Conservation (phyloP, 768 basidiomycete genomes). For the Pulveroboletus frians region DNA sequence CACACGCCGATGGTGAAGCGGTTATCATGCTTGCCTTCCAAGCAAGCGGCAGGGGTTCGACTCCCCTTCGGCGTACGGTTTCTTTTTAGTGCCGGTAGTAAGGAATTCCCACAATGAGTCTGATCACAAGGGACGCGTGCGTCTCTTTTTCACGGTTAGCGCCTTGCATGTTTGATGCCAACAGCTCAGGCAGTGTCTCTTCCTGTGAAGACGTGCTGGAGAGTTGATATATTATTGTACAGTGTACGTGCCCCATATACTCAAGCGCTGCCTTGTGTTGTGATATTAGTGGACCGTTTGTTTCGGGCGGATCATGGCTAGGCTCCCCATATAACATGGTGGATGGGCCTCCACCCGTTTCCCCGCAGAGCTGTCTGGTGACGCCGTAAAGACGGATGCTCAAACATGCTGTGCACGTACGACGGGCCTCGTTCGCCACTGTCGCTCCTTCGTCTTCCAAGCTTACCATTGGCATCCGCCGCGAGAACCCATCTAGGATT, state of each 20-base stretch:
- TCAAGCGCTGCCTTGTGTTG: background rate
- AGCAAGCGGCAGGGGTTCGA: constrained; percentile 73
- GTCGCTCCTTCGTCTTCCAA: constrained; percentile 18
- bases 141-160: too few relatives aligned
- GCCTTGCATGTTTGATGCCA: background rate
- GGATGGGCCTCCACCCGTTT: too few relatives aligned
- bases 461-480: constrained; percentile 53
- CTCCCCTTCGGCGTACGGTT: constrained; percentile 52
- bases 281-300: background rate
- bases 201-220: background rate
- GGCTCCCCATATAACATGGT: constrained; percentile 1
- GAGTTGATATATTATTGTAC: background rate
- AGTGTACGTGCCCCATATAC: background rate
- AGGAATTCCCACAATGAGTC: background rate
- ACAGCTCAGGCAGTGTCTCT: background rate
- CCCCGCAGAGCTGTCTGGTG: background rate
- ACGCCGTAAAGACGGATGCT: constrained; percentile 12
- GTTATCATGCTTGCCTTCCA: constrained; percentile 94
- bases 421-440: constrained; percentile 22
- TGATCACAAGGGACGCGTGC: too few relatives aligned
- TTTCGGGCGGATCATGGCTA: constrained; percentile 16
- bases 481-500: constrained; percentile 73
- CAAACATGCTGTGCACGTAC: constrained; percentile 16
- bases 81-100: background rate
- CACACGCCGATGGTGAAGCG: constrained; percentile 71